Evolutionary conservation across 2,329 filamentous ascomycete species (phyloP).

Genomic region (Helotiales sp.): DNA sequence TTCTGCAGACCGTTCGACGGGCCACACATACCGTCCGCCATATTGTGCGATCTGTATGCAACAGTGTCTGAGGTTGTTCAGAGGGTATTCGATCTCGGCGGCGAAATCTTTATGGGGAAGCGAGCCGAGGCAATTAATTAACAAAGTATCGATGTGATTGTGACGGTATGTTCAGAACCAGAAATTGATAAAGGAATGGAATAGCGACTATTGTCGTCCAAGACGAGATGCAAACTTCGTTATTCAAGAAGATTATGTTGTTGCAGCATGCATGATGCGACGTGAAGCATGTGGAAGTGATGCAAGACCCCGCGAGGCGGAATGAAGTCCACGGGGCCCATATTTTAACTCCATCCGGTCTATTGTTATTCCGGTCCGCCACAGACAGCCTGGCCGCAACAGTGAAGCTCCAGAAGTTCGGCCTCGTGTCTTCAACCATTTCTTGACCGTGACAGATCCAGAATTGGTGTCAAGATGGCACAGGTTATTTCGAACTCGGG

Average conservation of each 20-base stretch:
- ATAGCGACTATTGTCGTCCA: constrained; percentile 1
- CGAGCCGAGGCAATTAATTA: constrained; percentile 8
- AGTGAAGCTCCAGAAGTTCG: background rate
- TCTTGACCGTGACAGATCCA: constrained; percentile 8
- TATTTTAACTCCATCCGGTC: background rate
- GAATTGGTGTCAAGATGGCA: constrained; percentile 47
- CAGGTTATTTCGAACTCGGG: constrained; percentile 82
- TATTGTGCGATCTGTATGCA: constrained; percentile 34
- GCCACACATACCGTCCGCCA: constrained; percentile 69
- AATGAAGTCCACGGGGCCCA: background rate
- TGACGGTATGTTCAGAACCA: background rate
- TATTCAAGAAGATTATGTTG: background rate
- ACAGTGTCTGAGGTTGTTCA: background rate
- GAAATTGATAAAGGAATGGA: constrained; percentile 4
- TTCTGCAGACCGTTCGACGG: constrained; percentile 71
- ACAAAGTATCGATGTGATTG: background rate
- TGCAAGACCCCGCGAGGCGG: background rate
- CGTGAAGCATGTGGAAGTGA: constrained; percentile 2
- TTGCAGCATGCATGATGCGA: background rate
- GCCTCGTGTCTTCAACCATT: constrained; percentile 7
- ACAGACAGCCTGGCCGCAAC: constrained; percentile 18
- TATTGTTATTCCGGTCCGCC: background rate
- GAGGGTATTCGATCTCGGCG: background rate
- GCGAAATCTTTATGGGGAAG: background rate
- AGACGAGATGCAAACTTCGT: background rate